Percentiles rank a stretch among this genome's conserved stretches.
Evolutionary conservation across 805 yeast species (phyloP).

Genomic region (Yarrowia divulgata): DNA sequence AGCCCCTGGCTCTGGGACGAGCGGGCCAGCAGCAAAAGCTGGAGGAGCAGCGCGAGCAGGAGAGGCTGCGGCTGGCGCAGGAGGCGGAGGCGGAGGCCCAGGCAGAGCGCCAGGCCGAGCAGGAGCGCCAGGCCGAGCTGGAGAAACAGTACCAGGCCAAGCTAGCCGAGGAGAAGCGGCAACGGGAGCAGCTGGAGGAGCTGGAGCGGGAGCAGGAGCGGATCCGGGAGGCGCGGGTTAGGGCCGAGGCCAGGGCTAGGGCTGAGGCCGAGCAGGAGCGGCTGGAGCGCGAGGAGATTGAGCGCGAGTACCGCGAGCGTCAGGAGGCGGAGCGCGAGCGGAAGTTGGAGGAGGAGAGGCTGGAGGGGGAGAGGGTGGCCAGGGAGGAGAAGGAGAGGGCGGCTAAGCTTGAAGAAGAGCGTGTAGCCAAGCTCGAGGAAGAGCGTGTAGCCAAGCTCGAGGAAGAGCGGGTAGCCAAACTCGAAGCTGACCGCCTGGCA

Average conservation of each 20-base stretch:
- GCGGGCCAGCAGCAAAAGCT: slow-evolving; percentile 27
- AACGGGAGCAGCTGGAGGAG: slow-evolving; percentile 29
- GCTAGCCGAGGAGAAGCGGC: slow-evolving; percentile 10
- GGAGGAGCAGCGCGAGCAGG: slow-evolving; percentile 37
- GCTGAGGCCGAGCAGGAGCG: slow-evolving; percentile 4
- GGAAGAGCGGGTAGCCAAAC: background rate
- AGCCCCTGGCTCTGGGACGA: slow-evolving; percentile 36
- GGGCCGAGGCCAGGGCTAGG: background rate
- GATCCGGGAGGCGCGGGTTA: slow-evolving; percentile 9
- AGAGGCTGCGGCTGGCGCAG: slow-evolving; percentile 5
- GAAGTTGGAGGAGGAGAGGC: background rate
- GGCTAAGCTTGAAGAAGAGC: slow-evolving; percentile 13
- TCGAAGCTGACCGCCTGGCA: slow-evolving; percentile 8
- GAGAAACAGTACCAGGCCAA: slow-evolving; percentile 5
- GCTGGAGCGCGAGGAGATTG: background rate
- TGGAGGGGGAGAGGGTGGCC: background rate
- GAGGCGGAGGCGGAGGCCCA: background rate
- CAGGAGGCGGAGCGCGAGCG: slow-evolving; percentile 10
- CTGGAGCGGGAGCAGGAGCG: slow-evolving; percentile 42
- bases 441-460: slow-evolving; percentile 2
- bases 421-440: background rate
- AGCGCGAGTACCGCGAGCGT: slow-evolving; percentile 6
- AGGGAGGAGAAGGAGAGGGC: background rate
- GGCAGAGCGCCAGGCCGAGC: background rate
- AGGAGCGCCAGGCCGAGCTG: background rate